Conservation (phyloP, 768 basidiomycete genomes). For the Rhodotorula kratochvilovae region DNA sequence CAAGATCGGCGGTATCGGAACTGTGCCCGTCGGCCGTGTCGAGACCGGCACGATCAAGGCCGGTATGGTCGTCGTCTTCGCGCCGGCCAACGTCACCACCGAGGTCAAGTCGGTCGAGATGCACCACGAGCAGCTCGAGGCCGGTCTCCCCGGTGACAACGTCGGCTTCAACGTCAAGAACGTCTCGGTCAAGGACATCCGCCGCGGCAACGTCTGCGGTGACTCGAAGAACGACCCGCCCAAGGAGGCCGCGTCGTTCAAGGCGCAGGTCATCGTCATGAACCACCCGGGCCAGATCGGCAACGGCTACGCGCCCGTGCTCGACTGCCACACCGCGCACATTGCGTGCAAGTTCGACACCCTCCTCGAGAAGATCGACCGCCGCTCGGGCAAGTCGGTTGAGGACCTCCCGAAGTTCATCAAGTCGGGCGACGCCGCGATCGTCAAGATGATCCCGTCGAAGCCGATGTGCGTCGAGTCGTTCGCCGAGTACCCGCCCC, state of each 20-base stretch:
- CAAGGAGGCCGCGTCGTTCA: slow-evolving; percentile 98
- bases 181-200: slow-evolving; percentile 99
- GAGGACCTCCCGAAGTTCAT: slow-evolving; percentile 90
- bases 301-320: slow-evolving; percentile 96
- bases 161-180: slow-evolving; percentile 68
- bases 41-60: slow-evolving; percentile 99
- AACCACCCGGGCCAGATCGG: slow-evolving; percentile 99
- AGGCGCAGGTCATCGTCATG: slow-evolving; percentile 98
- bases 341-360: slow-evolving; percentile 86
- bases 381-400: slow-evolving; percentile 89
- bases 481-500: slow-evolving; percentile 72
- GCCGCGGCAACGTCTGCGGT: slow-evolving; percentile 97
- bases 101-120: slow-evolving; percentile 99
- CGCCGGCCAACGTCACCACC: slow-evolving; percentile 96
- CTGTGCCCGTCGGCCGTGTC: slow-evolving; percentile 99
- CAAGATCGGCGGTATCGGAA: slow-evolving; percentile 99
- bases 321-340: slow-evolving; percentile 99
- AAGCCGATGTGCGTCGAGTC: slow-evolving; percentile 44
- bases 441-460: slow-evolving; percentile 63
- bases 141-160: slow-evolving; percentile 96
- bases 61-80: slow-evolving; percentile 97
- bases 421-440: slow-evolving; percentile 99
- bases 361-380: slow-evolving; percentile 98
- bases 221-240: slow-evolving; percentile 99
- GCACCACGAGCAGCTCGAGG: slow-evolving; percentile 89